phyloP scores from a whole-genome alignment of 306 rosid genomes.

The Psophocarpus tetragonolobus region DNA sequence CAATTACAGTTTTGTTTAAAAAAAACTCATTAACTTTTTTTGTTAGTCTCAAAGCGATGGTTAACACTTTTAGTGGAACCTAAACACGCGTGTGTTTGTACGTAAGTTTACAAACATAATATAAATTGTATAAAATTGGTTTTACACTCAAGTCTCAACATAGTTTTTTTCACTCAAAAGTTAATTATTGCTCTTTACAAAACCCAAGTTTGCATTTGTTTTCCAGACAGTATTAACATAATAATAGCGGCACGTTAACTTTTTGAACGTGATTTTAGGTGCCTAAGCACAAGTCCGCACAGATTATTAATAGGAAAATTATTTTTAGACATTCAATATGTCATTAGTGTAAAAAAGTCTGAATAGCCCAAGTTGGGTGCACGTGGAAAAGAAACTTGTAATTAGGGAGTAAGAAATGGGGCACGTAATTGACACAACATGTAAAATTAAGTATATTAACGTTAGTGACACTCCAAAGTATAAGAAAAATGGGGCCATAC shows the following conservation, averaged over 20 bases:
- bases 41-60: no score
- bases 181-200: background rate
- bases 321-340: no score
- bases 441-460: conserved; percentile 33
- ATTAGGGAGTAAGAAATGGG: conserved; percentile 12
- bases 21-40: background rate
- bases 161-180: background rate
- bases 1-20: no score
- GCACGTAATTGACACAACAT: conserved; percentile 20
- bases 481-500: conserved; percentile 38
- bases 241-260: background rate
- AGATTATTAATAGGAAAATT: background rate
- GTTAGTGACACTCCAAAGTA: conserved; percentile 40
- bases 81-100: background rate
- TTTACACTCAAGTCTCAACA: background rate
- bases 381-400: conserved; percentile 18
- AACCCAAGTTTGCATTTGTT: background rate
- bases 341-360: background rate
- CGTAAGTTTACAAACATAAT: background rate
- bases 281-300: background rate
- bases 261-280: background rate
- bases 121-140: background rate
- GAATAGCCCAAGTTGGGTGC: background rate
- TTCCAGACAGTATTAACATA: no score
- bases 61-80: no score